A percentile compares a stretch with the other conserved stretches of the same genome.
Evolutionary conservation across 768 basidiomycete species (phyloP).

Genomic region (Galerina marginata): DNA sequence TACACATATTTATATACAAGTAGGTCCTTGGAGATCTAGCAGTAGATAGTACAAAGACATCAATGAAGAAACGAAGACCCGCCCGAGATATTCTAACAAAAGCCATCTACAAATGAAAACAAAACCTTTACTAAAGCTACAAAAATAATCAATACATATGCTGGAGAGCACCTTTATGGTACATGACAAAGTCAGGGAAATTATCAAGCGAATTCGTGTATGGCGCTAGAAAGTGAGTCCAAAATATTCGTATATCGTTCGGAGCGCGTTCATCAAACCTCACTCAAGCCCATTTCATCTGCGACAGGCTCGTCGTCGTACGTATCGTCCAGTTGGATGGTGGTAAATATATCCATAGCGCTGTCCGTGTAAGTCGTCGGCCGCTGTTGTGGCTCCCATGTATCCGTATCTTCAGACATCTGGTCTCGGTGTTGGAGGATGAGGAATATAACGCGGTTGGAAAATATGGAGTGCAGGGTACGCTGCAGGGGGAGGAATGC

Average conservation of each 20-base stretch:
- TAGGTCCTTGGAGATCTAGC: too few relatives aligned
- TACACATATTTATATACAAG: too few relatives aligned
- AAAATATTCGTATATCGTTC: neutral
- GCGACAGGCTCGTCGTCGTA: neutral
- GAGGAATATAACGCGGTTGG: slow-evolving; percentile 7
- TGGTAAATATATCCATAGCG: slow-evolving; percentile 1
- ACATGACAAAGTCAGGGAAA: too few relatives aligned
- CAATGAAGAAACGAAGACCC: too few relatives aligned
- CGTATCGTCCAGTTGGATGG: neutral
- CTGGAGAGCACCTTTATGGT: too few relatives aligned
- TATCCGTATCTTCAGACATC: neutral
- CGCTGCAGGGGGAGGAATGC: neutral
- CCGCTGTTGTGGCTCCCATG: neutral
- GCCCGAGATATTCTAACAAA: too few relatives aligned
- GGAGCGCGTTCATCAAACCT: too few relatives aligned
- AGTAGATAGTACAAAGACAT: too few relatives aligned
- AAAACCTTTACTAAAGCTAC: too few relatives aligned
- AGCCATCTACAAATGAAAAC: too few relatives aligned
- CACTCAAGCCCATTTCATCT: neutral
- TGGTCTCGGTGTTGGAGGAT: slow-evolving; percentile 3
- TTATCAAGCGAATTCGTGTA: neutral
- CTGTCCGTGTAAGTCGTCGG: neutral
- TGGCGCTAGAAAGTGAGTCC: too few relatives aligned
- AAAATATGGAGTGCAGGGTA: slow-evolving; percentile 7
- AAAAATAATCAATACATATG: too few relatives aligned